Base-by-base conservation (phyloP, 805 yeast species). In the Saccharomyces cerevisiae region DNA sequence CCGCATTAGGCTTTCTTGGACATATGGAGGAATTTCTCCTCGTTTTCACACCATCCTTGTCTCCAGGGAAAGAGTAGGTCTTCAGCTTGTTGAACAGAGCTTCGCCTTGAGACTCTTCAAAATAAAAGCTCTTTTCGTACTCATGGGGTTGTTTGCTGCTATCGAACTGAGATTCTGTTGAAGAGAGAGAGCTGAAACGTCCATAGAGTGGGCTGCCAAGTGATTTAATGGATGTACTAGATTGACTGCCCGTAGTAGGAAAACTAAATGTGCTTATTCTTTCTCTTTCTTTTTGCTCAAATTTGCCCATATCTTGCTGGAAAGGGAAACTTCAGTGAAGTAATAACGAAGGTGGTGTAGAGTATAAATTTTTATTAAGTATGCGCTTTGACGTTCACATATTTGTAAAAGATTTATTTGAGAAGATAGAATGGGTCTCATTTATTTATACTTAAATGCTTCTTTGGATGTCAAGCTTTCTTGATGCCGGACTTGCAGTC, bases 71-170 rank as follows among this genome's bases (percentile, higher is more conserved):
- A 6, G 53, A 51, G 29, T 27, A 36, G 10, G 52, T 49, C 22
- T 24, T 36, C 13, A 58, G 41, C 32, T 56, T 47, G 24, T 58
- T 51, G 53, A 58, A 58, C 21, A 58, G 30, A 8, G 53, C 32
- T 47, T 56, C 59, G 47, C 57, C 50, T 24, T 51, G 47, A 13
- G 54, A 49, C 43, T 55, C 60, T 24, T 53, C 52, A n/a, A 31
- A 41, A 14, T 52, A 47, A 8, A 53, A n/a, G 32, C 47, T 26
- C 27, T 27, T 47, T 29, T 53, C 53, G 4, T 31, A 29, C 26
- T 36, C 32, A 10, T 31, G 28, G 31, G 31, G 26, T 17, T 36
- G 41, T 31, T 48, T 26, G n/a, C 43, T 43, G 6, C 43, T 17
- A 9, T 36, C 43, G 17, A 36, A 36, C 24, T 36, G 43, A 17